phyloP scores from a whole-genome alignment of 1,284 basidiomycete species.

The Puccinia sorghi region DNA sequence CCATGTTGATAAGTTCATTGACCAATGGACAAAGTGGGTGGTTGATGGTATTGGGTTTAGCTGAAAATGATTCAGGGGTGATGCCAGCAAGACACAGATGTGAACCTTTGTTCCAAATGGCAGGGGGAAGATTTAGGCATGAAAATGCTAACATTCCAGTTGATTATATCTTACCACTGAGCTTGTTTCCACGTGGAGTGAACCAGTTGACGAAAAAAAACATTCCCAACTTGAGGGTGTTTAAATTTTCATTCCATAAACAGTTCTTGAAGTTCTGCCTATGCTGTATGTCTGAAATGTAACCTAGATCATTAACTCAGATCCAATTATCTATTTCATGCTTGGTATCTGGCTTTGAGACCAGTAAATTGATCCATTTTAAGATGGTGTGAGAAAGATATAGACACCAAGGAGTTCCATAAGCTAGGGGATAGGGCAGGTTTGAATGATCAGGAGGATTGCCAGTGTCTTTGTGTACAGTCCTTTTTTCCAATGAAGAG shows the following conservation, averaged over 20 bases:
- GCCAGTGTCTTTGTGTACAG: no score
- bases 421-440: no score
- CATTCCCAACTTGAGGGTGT: constrained; percentile 6
- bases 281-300: neutral
- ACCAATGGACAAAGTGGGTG: neutral
- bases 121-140: constrained; percentile 22
- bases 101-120: neutral
- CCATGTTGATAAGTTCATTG: neutral
- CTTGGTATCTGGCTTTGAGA: neutral
- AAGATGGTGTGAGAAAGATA: no score
- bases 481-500: no score
- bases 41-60: constrained; percentile 13
- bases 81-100: constrained; percentile 30
- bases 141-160: constrained; percentile 3
- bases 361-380: no score
- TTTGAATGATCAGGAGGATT: no score
- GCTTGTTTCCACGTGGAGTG: constrained; percentile 23
- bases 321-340: neutral
- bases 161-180: constrained; percentile 9
- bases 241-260: neutral
- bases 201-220: constrained; percentile 16
- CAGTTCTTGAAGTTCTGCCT: neutral
- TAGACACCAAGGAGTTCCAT: no score
- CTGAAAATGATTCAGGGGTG: constrained; percentile 8
- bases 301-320: neutral